A percentile compares a stretch with the other conserved stretches of the same genome.
Conservation (phyloP, 768 basidiomycete genomes). For the Termitomyces heimii region DNA sequence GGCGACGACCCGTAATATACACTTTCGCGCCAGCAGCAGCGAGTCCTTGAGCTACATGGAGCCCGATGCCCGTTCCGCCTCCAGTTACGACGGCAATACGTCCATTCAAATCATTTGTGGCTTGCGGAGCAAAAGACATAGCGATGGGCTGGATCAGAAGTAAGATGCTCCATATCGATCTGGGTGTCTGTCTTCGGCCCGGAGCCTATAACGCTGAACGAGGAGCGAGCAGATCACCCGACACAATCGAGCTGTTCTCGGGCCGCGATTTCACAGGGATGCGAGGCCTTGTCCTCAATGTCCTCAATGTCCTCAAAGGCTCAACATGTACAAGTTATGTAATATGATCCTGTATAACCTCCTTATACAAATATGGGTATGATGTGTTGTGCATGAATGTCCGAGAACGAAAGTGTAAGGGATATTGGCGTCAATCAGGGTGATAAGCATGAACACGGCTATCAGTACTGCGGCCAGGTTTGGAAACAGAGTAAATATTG, state of each 20-base stretch:
- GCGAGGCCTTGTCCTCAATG: background rate
- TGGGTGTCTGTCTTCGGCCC: background rate
- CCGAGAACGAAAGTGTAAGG: background rate
- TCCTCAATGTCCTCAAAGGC: background rate
- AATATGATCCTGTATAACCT: background rate
- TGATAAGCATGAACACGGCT: background rate
- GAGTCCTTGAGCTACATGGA: slow-evolving; percentile 68
- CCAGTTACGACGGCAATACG: slow-evolving; percentile 51
- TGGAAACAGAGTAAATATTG: slow-evolving; percentile 2
- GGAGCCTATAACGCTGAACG: background rate
- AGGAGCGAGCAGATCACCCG: slow-evolving; percentile 1
- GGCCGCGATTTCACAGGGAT: background rate
- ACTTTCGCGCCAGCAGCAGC: slow-evolving; percentile 77
- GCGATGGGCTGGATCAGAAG: background rate
- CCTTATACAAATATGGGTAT: background rate
- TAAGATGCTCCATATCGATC: slow-evolving; percentile 1
- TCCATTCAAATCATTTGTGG: slow-evolving; percentile 48
- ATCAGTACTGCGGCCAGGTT: background rate
- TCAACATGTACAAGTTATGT: background rate
- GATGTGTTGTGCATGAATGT: background rate
- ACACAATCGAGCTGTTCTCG: background rate
- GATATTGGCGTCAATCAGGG: background rate
- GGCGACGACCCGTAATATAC: slow-evolving; percentile 70
- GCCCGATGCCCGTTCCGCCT: slow-evolving; percentile 47
- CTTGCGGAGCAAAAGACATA: slow-evolving; percentile 28